Evolutionary conservation across 2,329 filamentous ascomycete species (phyloP).

Genomic region (Penicillium sp.): DNA sequence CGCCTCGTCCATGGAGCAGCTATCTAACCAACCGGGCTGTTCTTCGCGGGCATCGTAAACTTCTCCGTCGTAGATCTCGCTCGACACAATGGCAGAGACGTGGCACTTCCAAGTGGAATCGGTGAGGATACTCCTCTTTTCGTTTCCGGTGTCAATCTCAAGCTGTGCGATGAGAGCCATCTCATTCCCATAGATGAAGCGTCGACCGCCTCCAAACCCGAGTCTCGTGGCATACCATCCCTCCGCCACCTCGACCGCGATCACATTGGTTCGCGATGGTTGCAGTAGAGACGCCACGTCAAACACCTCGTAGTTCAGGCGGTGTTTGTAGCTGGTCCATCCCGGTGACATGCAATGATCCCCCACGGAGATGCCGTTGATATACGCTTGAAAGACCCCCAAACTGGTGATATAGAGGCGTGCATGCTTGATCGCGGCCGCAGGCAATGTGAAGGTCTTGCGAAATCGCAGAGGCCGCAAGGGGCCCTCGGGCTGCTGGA

Average conservation of each 20-base stretch:
- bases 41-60: slow-evolving; percentile 42
- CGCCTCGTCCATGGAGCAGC: slow-evolving; percentile 18
- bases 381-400: slow-evolving; percentile 2
- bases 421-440: not conserved
- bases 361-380: slow-evolving; percentile 2
- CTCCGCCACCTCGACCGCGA: slow-evolving; percentile 43
- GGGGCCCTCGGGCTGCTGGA: slow-evolving; percentile 1
- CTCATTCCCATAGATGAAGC: slow-evolving; percentile 21
- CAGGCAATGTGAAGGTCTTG: not conserved
- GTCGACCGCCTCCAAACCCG: slow-evolving; percentile 4
- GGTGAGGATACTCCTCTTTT: slow-evolving; percentile 8
- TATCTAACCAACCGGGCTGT: slow-evolving; percentile 7
- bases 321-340: not conserved
- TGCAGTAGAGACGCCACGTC: slow-evolving; percentile 41
- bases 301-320: slow-evolving; percentile 44
- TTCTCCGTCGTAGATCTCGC: slow-evolving; percentile 45
- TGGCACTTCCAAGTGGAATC: slow-evolving; percentile 22
- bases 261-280: slow-evolving; percentile 34
- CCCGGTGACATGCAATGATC: slow-evolving; percentile 15
- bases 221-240: slow-evolving; percentile 45
- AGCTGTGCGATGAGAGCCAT: slow-evolving; percentile 27
- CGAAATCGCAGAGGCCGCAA: slow-evolving; percentile 4
- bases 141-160: slow-evolving; percentile 17
- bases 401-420: slow-evolving; percentile 6
- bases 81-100: slow-evolving; percentile 17